Percentiles rank a stretch among this genome's conserved stretches.
Conservation (phyloP, 1,139 yeast genomes). For the Pneumocystis wakefieldiae region DNA sequence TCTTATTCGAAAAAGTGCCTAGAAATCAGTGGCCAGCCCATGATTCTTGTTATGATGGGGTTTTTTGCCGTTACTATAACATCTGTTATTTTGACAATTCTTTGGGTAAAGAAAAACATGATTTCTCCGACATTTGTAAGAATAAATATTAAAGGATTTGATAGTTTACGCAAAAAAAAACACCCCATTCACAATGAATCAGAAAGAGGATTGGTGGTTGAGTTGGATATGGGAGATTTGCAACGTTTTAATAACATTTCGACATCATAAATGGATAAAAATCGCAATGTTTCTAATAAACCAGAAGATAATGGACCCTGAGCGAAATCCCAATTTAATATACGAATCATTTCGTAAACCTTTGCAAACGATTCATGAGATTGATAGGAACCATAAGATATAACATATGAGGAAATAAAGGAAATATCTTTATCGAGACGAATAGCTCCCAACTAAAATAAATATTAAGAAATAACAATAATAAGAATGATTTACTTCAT, state of each 20-base stretch:
- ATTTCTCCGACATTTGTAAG: not conserved
- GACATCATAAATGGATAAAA: not conserved
- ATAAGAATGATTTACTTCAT: not conserved
- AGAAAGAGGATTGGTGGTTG: no score
- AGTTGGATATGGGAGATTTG: no score
- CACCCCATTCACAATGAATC: no score
- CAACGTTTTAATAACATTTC: not conserved
- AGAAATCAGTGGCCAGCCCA: not conserved
- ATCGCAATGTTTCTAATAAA: not conserved
- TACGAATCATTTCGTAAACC: not conserved
- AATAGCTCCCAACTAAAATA: constrained; percentile 67
- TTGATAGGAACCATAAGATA: not conserved
- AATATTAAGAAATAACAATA: constrained; percentile 22
- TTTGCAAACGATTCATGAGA: not conserved
- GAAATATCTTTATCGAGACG: constrained; percentile 74
- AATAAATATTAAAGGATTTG: not conserved
- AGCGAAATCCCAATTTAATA: not conserved
- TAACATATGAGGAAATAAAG: constrained; percentile 26
- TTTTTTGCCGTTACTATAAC: not conserved
- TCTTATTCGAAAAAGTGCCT: not conserved
- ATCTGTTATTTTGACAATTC: not conserved
- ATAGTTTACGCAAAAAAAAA: not conserved
- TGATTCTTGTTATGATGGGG: not conserved
- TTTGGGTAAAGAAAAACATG: not conserved
- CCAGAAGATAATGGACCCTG: not conserved